Evolutionary conservation across 805 yeast genomes (phyloP), one percentile per base, ranked within the genome.

Genomic region (Kazachstania africana): DNA sequence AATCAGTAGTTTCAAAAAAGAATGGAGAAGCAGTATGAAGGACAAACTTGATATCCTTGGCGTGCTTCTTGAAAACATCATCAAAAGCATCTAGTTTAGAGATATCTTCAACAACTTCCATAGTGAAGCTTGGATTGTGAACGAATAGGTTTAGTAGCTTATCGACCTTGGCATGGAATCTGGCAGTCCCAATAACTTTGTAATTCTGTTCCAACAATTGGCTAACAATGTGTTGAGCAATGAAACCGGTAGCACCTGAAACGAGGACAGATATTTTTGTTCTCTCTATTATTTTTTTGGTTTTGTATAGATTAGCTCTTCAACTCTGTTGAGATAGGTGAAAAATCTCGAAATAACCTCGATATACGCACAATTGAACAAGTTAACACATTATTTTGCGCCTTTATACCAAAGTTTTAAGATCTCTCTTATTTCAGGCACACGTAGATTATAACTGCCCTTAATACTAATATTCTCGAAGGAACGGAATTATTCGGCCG

Each of bases 161-260:
- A 13, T 23, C 25, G 13, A 23, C n/a, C 40, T 68, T 68, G 6
- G 45, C 55, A 17, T 46, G 42, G n/a, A 64, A 53, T 40, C 77
- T 55, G 1, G 65, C 74, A 5, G 73, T 57, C 15, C 74, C 75
- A 32, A 70, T 55, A 10, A 70, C 75, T 10, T 46, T 41, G 42
- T 67, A 66, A 16, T 35, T 24, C 10, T 38, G 25, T 12, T 49
- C 43, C 12, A 70, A 39, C 30, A 68, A 55, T 18, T 43, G 46
- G 34, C 57, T 55, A 27, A 68, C 55, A 16, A 66, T 52, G 38
- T 68, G 70, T 41, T 59, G 64, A 25, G 75, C 75, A 39, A 70
- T 60, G 43, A 58, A 70, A 6, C 75, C 75, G 4, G 65, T 53
- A 10, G 72, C 72, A 16, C 75, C 75, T 3, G 74, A 57, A 17